A percentile compares a stretch with the other conserved stretches of the same genome.
Evolutionary conservation across 1,284 basidiomycete species (phyloP).

Genomic region (Tilletia setariae): DNA sequence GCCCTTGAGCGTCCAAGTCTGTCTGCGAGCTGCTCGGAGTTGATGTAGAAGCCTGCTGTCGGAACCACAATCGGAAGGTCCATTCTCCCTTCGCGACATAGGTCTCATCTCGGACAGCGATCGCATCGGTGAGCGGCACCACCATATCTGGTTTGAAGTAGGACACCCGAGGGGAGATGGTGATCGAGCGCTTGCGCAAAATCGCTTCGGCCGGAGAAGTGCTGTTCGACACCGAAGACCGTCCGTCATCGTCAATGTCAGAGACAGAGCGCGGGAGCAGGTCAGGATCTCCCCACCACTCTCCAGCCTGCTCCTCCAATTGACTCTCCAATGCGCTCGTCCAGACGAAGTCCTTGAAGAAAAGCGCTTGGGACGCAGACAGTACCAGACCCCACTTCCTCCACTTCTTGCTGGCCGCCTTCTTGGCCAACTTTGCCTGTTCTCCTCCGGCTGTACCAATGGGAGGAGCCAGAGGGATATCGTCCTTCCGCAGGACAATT

Average conservation of each 20-base stretch:
- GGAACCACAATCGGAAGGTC: conserved; percentile 67
- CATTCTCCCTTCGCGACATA: conserved; percentile 62
- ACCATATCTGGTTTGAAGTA: conserved; percentile 82
- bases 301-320: conserved; percentile 53
- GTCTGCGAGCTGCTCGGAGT: background rate
- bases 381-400: conserved; percentile 78
- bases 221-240: background rate
- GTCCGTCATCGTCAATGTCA: conserved; percentile 7
- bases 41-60: background rate
- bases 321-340: conserved; percentile 63
- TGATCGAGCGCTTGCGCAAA: conserved; percentile 38
- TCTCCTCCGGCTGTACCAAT: conserved; percentile 51
- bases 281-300: conserved; percentile 20
- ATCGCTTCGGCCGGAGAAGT: conserved; percentile 21
- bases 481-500: conserved; percentile 70
- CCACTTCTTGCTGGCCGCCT: conserved; percentile 78
- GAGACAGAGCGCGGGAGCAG: conserved; percentile 18
- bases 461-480: conserved; percentile 9
- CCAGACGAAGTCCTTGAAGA: conserved; percentile 81
- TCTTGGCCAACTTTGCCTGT: conserved; percentile 70
- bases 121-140: conserved; percentile 63
- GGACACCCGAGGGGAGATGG: conserved; percentile 61
- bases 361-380: conserved; percentile 82
- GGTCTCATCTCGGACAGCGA: conserved; percentile 43
- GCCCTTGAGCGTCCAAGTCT: conserved; percentile 52